phyloP scores from a whole-genome alignment of 495 filamentous ascomycete species.

The Xylaria intraflava region DNA sequence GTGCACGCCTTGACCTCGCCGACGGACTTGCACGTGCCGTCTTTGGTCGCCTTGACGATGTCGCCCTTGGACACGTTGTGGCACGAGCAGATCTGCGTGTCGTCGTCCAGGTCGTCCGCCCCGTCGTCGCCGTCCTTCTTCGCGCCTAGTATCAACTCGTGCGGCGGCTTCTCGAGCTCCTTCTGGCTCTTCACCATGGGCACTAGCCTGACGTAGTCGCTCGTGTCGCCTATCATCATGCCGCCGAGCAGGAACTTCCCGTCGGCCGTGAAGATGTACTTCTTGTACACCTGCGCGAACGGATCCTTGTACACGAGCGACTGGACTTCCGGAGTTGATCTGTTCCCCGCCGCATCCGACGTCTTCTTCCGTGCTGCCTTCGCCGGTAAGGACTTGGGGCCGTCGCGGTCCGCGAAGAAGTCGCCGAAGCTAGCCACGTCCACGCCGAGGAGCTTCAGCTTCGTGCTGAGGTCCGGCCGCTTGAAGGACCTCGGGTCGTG shows the following conservation, averaged over 20 bases:
- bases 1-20: constrained; percentile 89
- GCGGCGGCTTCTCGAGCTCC: constrained; percentile 71
- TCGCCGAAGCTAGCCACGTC: constrained; percentile 95
- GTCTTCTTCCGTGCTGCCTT: constrained; percentile 35
- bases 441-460: constrained; percentile 86
- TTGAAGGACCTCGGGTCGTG: constrained; percentile 69
- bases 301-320: constrained; percentile 90
- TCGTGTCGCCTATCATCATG: constrained; percentile 98
- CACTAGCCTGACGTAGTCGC: constrained; percentile 89
- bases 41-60: constrained; percentile 65
- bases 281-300: constrained; percentile 92
- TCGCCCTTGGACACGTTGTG: constrained; percentile 94
- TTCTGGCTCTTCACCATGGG: constrained; percentile 91
- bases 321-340: constrained; percentile 60
- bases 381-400: constrained; percentile 66
- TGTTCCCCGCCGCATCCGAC: constrained; percentile 16
- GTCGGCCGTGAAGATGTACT: constrained; percentile 88
- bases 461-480: constrained; percentile 85
- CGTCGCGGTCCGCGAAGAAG: constrained; percentile 90
- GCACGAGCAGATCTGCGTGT: constrained; percentile 91
- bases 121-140: constrained; percentile 66
- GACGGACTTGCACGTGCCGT: constrained; percentile 77
- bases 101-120: constrained; percentile 53
- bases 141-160: constrained; percentile 83
- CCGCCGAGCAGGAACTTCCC: constrained; percentile 90